Evolutionary conservation across 768 basidiomycete genomes (phyloP), one percentile per base, ranked within the genome.

Genomic region (Mycena filopes): DNA sequence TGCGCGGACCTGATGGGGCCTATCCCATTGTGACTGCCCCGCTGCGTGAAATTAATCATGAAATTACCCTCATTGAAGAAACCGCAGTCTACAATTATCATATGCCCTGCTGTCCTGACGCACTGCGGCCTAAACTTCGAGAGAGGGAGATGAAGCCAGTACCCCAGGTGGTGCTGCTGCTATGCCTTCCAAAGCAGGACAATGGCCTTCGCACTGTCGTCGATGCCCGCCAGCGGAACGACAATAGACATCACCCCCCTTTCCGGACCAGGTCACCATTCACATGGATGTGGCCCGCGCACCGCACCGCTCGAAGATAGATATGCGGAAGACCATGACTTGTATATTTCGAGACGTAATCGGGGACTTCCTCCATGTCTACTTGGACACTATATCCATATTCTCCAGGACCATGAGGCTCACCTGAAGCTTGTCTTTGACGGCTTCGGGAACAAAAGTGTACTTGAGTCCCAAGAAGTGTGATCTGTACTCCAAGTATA

Each of bases 341-440:
- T 50, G 49, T 28, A 50, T 50, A 31, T 50, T 50, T 18, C 29
- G 49, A 11, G 49, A 50, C 16, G 49, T 50, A 18, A 50, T 50
- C 33, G 49, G 49, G 4, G 33, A 36, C 5, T 50, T 50, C 49
- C 25, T 50, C 29, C 49, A 50, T 13, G 49, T 50, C 4, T 50
- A 50, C 29, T n/a, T 50, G 49, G 49, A 50, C 21, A 29, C 31
- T 18, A 31, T 50, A 13, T 50, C 33, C 13, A 50, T 50, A 31
- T 50, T 50, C 29, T 50, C 49, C 5, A 50, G 48, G 48, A 49
- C 8, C 48, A 49, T 18, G 48, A 49, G 26, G 26, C 9, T 3
- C 48, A 49, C 20, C 48, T 49, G 13, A 28, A 4, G 8, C 26
- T 49, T 8, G 48, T 49, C 23, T 49, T 29, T 31, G 9, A 4